A percentile compares a stretch with the other conserved stretches of the same genome.
Conservation (phyloP, 2,329 filamentous ascomycete genomes). For the Furcasterigmium sp. region DNA sequence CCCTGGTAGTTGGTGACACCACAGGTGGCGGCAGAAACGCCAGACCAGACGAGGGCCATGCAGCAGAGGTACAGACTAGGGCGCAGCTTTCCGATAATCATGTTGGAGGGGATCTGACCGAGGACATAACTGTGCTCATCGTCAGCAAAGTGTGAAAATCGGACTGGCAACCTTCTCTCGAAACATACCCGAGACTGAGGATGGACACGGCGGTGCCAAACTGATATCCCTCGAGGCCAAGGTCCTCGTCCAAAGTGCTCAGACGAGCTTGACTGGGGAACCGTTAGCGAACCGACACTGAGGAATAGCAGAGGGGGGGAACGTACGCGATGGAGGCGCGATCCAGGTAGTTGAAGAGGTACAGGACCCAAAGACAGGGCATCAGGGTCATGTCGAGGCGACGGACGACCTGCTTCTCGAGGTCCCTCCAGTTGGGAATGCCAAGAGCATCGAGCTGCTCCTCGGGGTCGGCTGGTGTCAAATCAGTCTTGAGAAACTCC, state of each 20-base stretch:
- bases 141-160: too few relatives aligned
- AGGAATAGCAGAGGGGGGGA: rapidly evolving
- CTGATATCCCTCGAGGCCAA: conserved; percentile 15
- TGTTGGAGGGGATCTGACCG: conserved; percentile 23
- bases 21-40: conserved; percentile 12
- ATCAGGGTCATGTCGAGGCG: conserved; percentile 14
- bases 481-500: background rate
- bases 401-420: conserved; percentile 13
- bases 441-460: conserved; percentile 14
- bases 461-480: conserved; percentile 7
- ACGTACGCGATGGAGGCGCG: conserved; percentile 13
- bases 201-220: conserved; percentile 19
- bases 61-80: conserved; percentile 12
- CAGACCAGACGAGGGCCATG: conserved; percentile 12
- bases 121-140: conserved; percentile 12
- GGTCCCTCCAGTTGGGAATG: conserved; percentile 13
- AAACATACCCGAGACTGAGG: conserved; percentile 15
- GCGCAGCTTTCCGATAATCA: conserved; percentile 13
- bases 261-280: conserved; percentile 15
- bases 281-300: background rate
- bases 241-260: conserved; percentile 15
- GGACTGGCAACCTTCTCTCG: too few relatives aligned
- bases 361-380: conserved; percentile 14
- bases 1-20: conserved; percentile 13
- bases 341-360: conserved; percentile 15